Percentiles rank a stretch among this genome's conserved stretches.
These are phyloP conservation scores for Chlorencoelia australis DNA, from an alignment of 2,329 filamentous ascomycete species.

Conservation along the genomic window DNA sequence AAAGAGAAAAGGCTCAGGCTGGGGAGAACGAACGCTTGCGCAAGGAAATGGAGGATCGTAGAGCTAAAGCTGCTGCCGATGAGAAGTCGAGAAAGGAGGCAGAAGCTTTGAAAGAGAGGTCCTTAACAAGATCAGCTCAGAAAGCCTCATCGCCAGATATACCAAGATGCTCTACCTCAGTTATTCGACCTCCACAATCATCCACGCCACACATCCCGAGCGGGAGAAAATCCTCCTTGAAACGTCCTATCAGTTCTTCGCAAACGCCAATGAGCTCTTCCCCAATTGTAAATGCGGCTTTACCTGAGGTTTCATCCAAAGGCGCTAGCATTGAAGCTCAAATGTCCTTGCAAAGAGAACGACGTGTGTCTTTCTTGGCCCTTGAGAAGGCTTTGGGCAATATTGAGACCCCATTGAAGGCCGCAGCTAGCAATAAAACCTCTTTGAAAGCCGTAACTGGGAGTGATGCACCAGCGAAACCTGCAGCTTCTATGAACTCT, in stretches of 20 bases:
- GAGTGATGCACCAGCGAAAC: no score
- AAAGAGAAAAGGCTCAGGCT: constrained; percentile 9
- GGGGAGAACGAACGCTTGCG: constrained; percentile 9
- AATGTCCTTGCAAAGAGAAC: constrained; percentile 13
- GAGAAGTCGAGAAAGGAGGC: constrained; percentile 2
- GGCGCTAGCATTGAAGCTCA: constrained; percentile 17
- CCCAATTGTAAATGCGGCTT: constrained; percentile 6
- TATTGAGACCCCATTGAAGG: no score
- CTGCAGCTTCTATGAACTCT: no score
- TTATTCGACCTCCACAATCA: constrained; percentile 14
- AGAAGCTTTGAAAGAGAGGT: background rate
- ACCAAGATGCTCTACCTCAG: constrained; percentile 6
- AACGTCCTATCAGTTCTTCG: constrained; percentile 11
- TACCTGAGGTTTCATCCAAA: constrained; percentile 8
- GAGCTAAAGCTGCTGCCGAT: constrained; percentile 3
- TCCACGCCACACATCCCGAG: constrained; percentile 20
- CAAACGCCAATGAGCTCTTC: constrained; percentile 16
- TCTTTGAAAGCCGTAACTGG: no score
- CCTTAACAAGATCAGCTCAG: constrained; percentile 4
- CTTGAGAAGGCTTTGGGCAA: no score
- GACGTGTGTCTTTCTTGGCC: constrained; percentile 14
- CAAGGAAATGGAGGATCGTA: constrained; percentile 6
- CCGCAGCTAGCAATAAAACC: no score
- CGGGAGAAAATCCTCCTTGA: constrained; percentile 19
- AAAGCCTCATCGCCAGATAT: no score